Base-by-base conservation (phyloP, 2,329 filamentous ascomycete species). In the Pestalotiopsis fici region DNA sequence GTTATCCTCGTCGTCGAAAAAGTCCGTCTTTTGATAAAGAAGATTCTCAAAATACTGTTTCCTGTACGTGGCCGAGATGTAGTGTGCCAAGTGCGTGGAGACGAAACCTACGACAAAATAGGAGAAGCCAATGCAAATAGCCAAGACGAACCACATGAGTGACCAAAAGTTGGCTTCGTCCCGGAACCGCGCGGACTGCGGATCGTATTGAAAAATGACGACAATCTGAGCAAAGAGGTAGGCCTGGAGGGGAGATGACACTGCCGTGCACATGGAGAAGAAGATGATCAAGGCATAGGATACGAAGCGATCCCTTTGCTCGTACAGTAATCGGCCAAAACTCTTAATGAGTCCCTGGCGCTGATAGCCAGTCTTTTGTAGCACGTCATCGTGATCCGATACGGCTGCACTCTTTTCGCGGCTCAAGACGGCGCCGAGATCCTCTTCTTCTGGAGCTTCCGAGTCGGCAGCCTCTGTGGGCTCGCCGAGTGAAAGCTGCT, bases 141-240 rank as follows among this genome's bases (percentile, higher is more conserved):
- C 89, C 31, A 91, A 79, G 0, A 88, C 77, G 23, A 88, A 81
- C 81, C 89, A 92, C 87, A 92, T 91, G 68, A 90, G 81, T 0
- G 88, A 85, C 87, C 88, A 92, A 75, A 91, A 91, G 63, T 86
- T 82, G 37, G 83, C 84, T 54, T 83, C 78, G 1, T 79, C 76
- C 55, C 76, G 72, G 59, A 82, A 77, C 65, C 78, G 77, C 3
- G 72, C 66, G 9, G 73, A 59, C 50, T 79, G 71, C 1, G 67
- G 65, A 4, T 70, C 60, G 11, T 77, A 74, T n/a, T 81, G 76
- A 72, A 89, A 89, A 12, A 86, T 79, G 7, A 81, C 75, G 47
- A 90, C 81, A 56, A 88, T 78, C 67, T 85, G 81, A 3, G 83
- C 86, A 67, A 89, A 88, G 2, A 90, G 80, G 72, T 81, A 87